A percentile compares a stretch with the other conserved stretches of the same genome.
These are phyloP conservation scores for Penicillium paxilli DNA, from an alignment of 495 filamentous ascomycete genomes.

Conservation along the genomic window DNA sequence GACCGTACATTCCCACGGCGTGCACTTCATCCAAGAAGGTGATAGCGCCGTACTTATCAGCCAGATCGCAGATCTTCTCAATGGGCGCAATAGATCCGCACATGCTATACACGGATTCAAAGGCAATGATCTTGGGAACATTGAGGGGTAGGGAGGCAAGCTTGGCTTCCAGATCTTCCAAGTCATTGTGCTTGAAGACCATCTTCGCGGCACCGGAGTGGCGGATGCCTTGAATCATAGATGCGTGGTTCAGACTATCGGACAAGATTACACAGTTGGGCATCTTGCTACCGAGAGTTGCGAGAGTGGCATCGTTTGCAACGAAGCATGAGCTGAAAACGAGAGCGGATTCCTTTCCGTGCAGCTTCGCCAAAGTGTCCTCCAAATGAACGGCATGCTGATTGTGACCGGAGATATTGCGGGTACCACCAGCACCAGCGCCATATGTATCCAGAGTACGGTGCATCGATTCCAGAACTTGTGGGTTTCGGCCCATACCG, in stretches of 20 bases:
- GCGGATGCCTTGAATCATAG: conserved; percentile 99
- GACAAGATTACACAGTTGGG: conserved; percentile 95
- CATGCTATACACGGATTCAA: conserved; percentile 99
- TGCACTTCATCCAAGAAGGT: conserved; percentile 99
- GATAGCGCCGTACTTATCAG: conserved; percentile 95
- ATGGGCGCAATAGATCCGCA: conserved; percentile 96
- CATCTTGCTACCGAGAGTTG: conserved; percentile 92
- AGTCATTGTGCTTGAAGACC: conserved; percentile 97
- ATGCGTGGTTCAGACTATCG: conserved; percentile 94
- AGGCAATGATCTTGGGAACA: conserved; percentile 95
- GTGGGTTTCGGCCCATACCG: conserved; percentile 90
- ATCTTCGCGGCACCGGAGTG: conserved; percentile 95
- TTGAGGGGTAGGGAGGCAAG: conserved; percentile 80
- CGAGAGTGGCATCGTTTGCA: conserved; percentile 96
- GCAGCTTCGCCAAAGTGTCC: conserved; percentile 80
- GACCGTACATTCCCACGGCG: conserved; percentile 98
- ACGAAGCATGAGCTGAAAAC: conserved; percentile 98
- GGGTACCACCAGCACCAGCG: conserved; percentile 90
- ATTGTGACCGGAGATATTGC: conserved; percentile 98
- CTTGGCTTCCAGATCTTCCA: conserved; percentile 86
- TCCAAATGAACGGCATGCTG: conserved; percentile 88
- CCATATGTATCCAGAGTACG: conserved; percentile 92
- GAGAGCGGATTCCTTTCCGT: conserved; percentile 86
- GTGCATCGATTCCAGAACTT: conserved; percentile 91
- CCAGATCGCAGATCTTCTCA: conserved; percentile 90